Evolutionary conservation across 2,329 filamentous ascomycete genomes (phyloP).

Genomic region (Meredithiella fracta): DNA sequence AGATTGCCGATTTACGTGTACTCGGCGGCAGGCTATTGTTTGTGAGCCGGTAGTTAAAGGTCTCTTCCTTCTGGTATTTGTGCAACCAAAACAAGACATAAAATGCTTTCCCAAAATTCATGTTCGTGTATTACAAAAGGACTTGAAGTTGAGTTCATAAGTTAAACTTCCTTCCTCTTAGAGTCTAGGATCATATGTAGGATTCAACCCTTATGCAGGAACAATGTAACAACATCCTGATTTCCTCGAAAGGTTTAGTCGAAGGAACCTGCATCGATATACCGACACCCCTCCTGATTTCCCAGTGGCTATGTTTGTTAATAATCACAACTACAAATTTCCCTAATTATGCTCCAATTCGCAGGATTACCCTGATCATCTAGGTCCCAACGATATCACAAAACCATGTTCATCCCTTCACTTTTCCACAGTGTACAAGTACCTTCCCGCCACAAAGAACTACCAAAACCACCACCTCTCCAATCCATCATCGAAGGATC

Average conservation of each 20-base stretch:
- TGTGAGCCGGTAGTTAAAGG: too few relatives aligned
- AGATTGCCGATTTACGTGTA: too few relatives aligned
- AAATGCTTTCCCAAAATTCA: background rate
- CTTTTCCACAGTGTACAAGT: too few relatives aligned
- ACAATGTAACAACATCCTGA: background rate
- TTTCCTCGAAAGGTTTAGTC: background rate
- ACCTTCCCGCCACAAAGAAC: too few relatives aligned
- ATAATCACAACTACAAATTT: too few relatives aligned
- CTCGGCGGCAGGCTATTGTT: too few relatives aligned
- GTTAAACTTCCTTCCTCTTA: background rate
- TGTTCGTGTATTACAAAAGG: background rate
- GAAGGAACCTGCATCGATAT: background rate
- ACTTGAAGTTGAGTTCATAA: background rate
- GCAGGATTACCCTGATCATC: too few relatives aligned
- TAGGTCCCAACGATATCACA: too few relatives aligned
- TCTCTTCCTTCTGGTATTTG: too few relatives aligned
- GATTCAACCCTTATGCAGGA: background rate
- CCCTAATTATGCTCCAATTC: too few relatives aligned
- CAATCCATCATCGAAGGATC: background rate
- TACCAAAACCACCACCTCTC: too few relatives aligned
- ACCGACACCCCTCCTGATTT: background rate
- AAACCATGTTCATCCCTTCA: too few relatives aligned
- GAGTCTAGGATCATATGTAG: background rate
- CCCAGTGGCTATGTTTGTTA: background rate
- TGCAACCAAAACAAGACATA: background rate